Evolutionary conservation across 1,139 yeast genomes (phyloP), one percentile per base, ranked within the genome.

Genomic region (Debaryomycetaceae sp.): DNA sequence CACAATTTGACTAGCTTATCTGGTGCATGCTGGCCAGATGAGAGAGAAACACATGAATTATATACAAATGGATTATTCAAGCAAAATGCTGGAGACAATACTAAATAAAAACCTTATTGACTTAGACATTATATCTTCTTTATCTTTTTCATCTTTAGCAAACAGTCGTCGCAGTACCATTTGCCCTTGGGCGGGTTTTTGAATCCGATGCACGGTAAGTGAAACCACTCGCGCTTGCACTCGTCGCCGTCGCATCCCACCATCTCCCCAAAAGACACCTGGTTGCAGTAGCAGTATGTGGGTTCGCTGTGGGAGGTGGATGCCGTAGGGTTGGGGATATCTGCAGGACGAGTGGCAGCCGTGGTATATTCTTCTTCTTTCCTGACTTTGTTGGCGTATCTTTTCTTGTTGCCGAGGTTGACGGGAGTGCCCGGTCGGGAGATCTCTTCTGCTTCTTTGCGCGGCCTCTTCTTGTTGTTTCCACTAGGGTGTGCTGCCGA

Each of bases 191-290:
- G 99, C 7, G 95, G 85, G 45, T 90, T 87, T 42, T 83, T 82
- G 53, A 91, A 78, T 1, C 97, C 97, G 42, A 90, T 91, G 65
- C 99, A 93, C 14, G 97, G 97, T 59, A 91, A 75, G 68, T 93
- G 99, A 71, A 93, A 93, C 99, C 99, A 93, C 65, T 93, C 98
- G 44, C 91, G 76, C 61, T 85, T 85, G 68, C 99, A 93, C 50
- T 85, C 83, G 40, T 87, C 93, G 3, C 97, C 97, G 60, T 93
- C 99, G 67, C 99, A 93, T 3, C 96, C 99, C 49, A 93, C 97
- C 99, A 93, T 93, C 60, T 93, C 98, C 17, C 99, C 99, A 63
- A 87, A 91, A 4, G 98, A 91, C 1, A 90, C 96, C 62, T 91
- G 97, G 62, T 90, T 89, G 70, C 99, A 93, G 66, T 89, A 89